Evolutionary conservation across 164 flowering plant genomes (phyloP), one percentile per base, ranked within the genome.

Genomic region (Stephania yunnanensis): DNA sequence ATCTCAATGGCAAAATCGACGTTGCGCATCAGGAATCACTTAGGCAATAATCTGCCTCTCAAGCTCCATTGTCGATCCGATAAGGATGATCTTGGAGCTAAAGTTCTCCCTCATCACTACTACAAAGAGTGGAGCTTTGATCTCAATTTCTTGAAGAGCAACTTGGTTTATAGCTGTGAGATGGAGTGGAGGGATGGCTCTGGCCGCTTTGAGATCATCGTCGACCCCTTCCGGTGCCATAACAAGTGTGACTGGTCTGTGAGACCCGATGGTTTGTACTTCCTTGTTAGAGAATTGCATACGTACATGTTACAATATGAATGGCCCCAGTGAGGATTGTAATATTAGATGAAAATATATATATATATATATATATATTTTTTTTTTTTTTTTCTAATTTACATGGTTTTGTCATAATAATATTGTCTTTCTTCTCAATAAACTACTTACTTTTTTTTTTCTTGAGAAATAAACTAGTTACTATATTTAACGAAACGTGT

Each of bases 121-220:
- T 68, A 68, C 46, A 68, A 68, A 12, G 71, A 68, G 22, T 68
- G 71, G 71, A 31, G 44, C 15, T 68, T 68, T 36, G n/a, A 36
- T 31, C 36, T 68, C 46, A 68, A n/a, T 3, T 30, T 68, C 71
- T 2, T 30, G 46, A 7, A 2, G 17, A 58, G n/a, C 65, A 15
- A 12, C 13, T 15, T 58, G 5, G 65, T 58, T 17, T 58, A 58
- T 58, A 58, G 6, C 20, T 58, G 65, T 20, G 5, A 58, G 65
- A 68, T 68, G 71, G 71, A 68, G 42, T 68, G 71, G 71, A 42
- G 46, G 15, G 71, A 68, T 68, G 71, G 19, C 10, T 46, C n/a
- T 30, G 71, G 71, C 8, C 46, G 71, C 12, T 68, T 68, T 12
- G 71, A 68, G 5, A 36, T 68, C 46, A 30, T 68, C 12, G 71